phyloP scores from a whole-genome alignment of 176 grass and related monocot genomes.

The Paspalum notatum region DNA sequence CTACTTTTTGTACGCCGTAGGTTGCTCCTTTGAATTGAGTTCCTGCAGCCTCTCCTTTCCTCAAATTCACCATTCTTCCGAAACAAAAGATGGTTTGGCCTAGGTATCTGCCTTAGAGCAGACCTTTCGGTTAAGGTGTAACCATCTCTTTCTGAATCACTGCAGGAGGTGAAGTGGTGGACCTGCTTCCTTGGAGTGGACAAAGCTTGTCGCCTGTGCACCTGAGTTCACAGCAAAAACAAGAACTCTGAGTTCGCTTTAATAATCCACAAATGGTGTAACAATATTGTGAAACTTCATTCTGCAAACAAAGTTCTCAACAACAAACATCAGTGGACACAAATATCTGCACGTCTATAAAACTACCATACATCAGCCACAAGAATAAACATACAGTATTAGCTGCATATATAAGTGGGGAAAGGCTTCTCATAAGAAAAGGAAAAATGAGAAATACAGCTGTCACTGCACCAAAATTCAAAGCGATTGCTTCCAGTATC shows the following conservation, averaged over 20 bases:
- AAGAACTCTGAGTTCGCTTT: slow-evolving; percentile 27
- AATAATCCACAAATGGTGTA: neutral
- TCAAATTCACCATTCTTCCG: slow-evolving; percentile 7
- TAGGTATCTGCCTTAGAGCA: slow-evolving; percentile 18
- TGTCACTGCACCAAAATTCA: slow-evolving; percentile 10
- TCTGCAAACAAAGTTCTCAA: slow-evolving; percentile 10
- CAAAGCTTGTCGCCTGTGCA: slow-evolving; percentile 30
- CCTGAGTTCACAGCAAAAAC: slow-evolving; percentile 9
- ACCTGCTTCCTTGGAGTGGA: slow-evolving; percentile 59
- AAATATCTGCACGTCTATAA: neutral
- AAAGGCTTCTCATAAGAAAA: neutral
- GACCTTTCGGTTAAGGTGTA: slow-evolving; percentile 28
- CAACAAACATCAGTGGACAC: neutral
- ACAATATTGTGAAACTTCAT: neutral
- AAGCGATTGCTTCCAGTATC: slow-evolving; percentile 4
- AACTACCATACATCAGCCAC: neutral
- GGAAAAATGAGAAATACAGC: neutral
- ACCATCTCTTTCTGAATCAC: slow-evolving; percentile 43
- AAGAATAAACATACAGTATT: neutral
- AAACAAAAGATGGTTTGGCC: slow-evolving; percentile 24
- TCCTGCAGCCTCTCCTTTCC: slow-evolving; percentile 26
- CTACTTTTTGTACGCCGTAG: slow-evolving; percentile 10
- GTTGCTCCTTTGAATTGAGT: slow-evolving; percentile 20
- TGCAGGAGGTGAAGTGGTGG: slow-evolving; percentile 28
- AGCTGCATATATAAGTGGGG: slow-evolving; percentile 10